Conservation (phyloP, 2,329 filamentous ascomycete species). For the Botrytis tulipae region DNA sequence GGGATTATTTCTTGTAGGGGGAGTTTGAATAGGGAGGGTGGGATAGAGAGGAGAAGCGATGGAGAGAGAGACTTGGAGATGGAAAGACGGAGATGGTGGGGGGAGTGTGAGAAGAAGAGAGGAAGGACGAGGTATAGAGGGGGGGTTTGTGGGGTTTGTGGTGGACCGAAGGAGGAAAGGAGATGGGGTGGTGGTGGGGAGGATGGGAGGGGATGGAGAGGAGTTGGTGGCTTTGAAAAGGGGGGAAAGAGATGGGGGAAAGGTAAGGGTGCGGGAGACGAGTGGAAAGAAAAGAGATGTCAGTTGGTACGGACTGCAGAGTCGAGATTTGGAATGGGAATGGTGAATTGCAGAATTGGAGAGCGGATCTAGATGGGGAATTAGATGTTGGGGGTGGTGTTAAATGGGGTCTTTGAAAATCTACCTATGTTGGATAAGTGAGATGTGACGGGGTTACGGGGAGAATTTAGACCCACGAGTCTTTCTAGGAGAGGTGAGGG, state of each 20-base stretch:
- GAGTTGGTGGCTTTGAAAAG: rapidly evolving
- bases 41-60: background rate
- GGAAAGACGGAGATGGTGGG: background rate
- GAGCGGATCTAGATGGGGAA: background rate
- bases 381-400: rapidly evolving
- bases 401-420: rapidly evolving
- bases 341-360: rapidly evolving
- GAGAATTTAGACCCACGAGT: background rate
- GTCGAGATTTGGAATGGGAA: background rate
- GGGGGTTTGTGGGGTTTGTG: background rate
- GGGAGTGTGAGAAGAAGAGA: background rate
- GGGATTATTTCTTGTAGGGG: background rate
- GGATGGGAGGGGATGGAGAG: background rate
- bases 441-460: background rate
- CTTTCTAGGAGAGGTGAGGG: background rate
- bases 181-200: background rate
- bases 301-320: rapidly evolving
- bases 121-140: background rate
- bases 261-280: rapidly evolving
- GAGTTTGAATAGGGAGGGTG: background rate
- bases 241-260: rapidly evolving
- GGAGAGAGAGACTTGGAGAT: background rate
- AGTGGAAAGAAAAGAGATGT: background rate
- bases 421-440: background rate
- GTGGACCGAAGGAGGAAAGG: rapidly evolving